Base-by-base conservation (phyloP, 202 grass and related monocot genomes). In the Setaria italica region DNA sequence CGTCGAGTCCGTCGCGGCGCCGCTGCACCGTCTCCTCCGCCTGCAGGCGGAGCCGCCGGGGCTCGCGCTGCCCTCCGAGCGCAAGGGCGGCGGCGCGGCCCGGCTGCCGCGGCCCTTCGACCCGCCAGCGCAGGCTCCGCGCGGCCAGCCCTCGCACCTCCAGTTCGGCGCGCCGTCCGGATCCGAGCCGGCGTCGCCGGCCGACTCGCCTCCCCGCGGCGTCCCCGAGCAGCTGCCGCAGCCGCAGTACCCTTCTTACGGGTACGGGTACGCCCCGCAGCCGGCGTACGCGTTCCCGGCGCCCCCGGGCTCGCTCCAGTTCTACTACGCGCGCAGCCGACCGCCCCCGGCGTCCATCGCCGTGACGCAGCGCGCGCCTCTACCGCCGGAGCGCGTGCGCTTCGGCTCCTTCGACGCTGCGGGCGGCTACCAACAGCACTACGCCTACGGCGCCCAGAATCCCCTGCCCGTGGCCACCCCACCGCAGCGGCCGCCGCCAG, bases 291-390 rank as follows among this genome's bases (percentile, higher is more conserved):
- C 66, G 11, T 90, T 85, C 68, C 82, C 70, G 42, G 8, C 68
- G 55, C 49, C 59, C 53, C 25, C 70, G 56, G 70, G 84, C 43
- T 90, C 81, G 29, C 66, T 88, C 72, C 86, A 99, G 67, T 85
- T 89, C 84, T 80, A 89, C 90, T 95, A 99, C 81, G 90, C 93
- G 7, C 92, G 90, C 43, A 94, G 86, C 72, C 81, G 78, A 15
- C 93, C 93, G n/a, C 90, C 91, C 0, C 88, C 71, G 12, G 50
- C 84, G 25, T 92, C 96, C 2, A 88, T 99, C 32, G 80, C 86
- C 80, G 70, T 92, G 46, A 70, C 83, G 75, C 90, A 91, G 75
- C 93, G 66, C 4, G 75, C 75, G 39, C 84, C 86, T 33, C 72
- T 5, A 9, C 70, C 66, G 48, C 70, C 84, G 0, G 76, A 94